Conservation (phyloP, 768 basidiomycete genomes). For the Filobasidium floriforme region DNA sequence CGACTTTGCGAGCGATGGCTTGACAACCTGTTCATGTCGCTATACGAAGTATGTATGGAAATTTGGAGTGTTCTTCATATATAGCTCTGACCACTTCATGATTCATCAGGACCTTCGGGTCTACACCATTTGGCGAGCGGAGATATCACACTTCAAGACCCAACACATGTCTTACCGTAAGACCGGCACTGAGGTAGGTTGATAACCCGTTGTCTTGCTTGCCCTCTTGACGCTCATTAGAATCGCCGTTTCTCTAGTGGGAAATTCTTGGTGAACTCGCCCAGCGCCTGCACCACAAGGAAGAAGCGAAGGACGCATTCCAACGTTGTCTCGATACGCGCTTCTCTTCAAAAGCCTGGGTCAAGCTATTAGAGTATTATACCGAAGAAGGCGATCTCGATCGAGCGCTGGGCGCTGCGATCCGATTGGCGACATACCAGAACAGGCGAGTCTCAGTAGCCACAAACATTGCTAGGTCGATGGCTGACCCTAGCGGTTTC, state of each 20-base stretch:
- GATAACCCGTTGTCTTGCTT: neutral
- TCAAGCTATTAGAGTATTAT: constrained; percentile 88
- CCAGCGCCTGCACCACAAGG: constrained; percentile 86
- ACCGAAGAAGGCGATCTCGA: constrained; percentile 94
- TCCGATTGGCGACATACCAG: constrained; percentile 87
- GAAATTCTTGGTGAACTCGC: constrained; percentile 95
- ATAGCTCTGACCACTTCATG: neutral
- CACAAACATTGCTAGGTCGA: neutral
- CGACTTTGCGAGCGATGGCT: constrained; percentile 94
- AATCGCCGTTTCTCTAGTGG: constrained; percentile 51
- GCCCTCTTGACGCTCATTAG: neutral
- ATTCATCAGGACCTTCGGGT: constrained; percentile 73
- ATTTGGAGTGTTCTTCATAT: neutral
- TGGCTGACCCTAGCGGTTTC: constrained; percentile 1
- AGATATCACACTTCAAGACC: constrained; percentile 97
- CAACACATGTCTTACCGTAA: constrained; percentile 97
- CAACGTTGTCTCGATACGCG: constrained; percentile 83
- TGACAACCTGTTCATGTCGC: constrained; percentile 95
- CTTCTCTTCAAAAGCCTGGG: constrained; percentile 88
- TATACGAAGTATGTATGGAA: constrained; percentile 70
- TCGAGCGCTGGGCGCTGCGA: constrained; percentile 79
- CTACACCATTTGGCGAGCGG: constrained; percentile 98
- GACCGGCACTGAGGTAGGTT: constrained; percentile 67
- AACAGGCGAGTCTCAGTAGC: constrained; percentile 42
- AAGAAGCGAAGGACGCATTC: constrained; percentile 96